Evolutionary conservation across 2,329 filamentous ascomycete genomes (phyloP).

Genomic region (Alternaria conjuncta): DNA sequence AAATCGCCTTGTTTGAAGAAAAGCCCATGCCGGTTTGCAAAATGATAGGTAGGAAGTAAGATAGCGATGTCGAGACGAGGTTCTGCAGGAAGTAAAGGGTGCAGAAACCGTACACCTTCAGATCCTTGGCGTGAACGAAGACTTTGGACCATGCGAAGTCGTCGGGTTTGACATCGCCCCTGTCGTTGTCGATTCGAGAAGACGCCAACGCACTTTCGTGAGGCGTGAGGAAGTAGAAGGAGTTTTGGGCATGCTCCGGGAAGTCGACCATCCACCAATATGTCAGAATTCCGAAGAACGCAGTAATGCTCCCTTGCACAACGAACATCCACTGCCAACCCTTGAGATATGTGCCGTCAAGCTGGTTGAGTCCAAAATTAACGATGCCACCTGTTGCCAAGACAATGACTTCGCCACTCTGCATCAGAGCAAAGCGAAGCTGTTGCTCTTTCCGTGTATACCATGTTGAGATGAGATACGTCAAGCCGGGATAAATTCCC

Average conservation of each 20-base stretch:
- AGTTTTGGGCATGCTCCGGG: constrained; percentile 65
- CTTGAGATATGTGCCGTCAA: constrained; percentile 63
- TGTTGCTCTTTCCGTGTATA: constrained; percentile 71
- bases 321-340: constrained; percentile 70
- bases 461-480: constrained; percentile 67
- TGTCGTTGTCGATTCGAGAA: constrained; percentile 64
- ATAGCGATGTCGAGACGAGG: constrained; percentile 68
- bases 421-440: constrained; percentile 68
- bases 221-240: constrained; percentile 63
- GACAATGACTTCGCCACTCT: constrained; percentile 69
- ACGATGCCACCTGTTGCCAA: constrained; percentile 71
- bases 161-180: constrained; percentile 65
- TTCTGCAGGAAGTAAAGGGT: constrained; percentile 71
- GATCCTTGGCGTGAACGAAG: constrained; percentile 63
- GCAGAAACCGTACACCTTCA: constrained; percentile 70
- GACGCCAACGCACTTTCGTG: constrained; percentile 64
- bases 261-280: constrained; percentile 77
- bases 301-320: constrained; percentile 64
- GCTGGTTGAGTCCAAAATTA: constrained; percentile 71
- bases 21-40: constrained; percentile 58
- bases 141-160: constrained; percentile 63
- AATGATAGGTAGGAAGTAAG: constrained; percentile 70
- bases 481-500: constrained; percentile 48
- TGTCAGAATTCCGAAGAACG: constrained; percentile 63
- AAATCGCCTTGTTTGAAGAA: constrained; percentile 55